A percentile compares a stretch with the other conserved stretches of the same genome.
These are phyloP conservation scores for Phytophthora hybrid DNA, from an alignment of 352 stramenopile genomes.

Conservation along the genomic window DNA sequence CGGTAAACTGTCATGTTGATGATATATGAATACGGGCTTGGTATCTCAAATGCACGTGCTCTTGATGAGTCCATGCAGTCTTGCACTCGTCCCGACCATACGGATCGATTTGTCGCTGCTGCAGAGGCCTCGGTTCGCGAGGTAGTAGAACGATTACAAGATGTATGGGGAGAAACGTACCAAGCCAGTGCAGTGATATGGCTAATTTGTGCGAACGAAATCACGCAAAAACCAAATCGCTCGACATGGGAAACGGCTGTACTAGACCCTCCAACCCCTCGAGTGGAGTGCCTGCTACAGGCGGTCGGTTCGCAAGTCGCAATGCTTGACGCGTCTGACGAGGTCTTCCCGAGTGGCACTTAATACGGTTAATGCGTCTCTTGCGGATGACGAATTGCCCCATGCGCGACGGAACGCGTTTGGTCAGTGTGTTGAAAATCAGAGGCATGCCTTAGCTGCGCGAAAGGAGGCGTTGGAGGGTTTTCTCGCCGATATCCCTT, in stretches of 20 bases:
- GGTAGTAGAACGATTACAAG: neutral
- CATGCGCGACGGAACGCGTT: neutral
- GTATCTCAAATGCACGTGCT: slow-evolving; percentile 16
- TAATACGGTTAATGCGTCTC: no score
- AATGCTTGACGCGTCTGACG: no score
- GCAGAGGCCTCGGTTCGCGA: slow-evolving; percentile 3
- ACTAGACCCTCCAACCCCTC: no score
- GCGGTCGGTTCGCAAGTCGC: no score
- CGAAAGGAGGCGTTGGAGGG: neutral
- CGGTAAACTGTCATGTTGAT: slow-evolving; percentile 8
- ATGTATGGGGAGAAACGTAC: slow-evolving; percentile 1
- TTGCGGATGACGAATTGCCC: neutral
- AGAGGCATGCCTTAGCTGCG: neutral
- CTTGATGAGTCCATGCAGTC: slow-evolving; percentile 19
- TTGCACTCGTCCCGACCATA: slow-evolving; percentile 13
- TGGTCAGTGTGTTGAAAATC: neutral
- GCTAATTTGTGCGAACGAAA: neutral
- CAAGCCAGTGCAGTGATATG: slow-evolving; percentile 11
- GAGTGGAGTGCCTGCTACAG: no score
- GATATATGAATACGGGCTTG: slow-evolving; percentile 20
- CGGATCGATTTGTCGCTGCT: slow-evolving; percentile 10
- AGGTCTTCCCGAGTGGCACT: no score
- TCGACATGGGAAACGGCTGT: no score
- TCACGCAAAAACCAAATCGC: no score
- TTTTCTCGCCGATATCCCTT: neutral